A percentile compares a stretch with the other conserved stretches of the same genome.
Conservation (phyloP, 129 eudicot species). For the Escallonia herrerae region DNA sequence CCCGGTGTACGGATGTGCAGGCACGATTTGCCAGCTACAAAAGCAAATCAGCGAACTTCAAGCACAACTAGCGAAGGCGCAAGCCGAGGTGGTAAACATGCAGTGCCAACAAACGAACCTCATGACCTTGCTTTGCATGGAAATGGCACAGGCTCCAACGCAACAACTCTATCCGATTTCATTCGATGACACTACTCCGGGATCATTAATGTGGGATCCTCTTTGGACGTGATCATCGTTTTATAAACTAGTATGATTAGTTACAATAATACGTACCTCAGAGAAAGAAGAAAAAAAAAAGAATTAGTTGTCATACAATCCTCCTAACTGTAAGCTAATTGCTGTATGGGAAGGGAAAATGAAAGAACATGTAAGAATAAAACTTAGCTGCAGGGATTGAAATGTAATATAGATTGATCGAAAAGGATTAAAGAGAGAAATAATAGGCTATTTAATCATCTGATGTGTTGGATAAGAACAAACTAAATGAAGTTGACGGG, state of each 20-base stretch:
- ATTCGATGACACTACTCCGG: conserved; percentile 21
- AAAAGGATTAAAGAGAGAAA: not conserved
- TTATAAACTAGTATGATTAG: not conserved
- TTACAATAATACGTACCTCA: too few species aligned
- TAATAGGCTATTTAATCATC: conserved; percentile 1
- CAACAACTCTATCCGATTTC: conserved; percentile 13
- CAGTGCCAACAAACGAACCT: conserved; percentile 54
- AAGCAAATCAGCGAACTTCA: conserved; percentile 63
- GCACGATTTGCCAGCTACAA: conserved; percentile 66
- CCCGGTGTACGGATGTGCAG: conserved; percentile 67
- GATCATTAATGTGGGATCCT: conserved; percentile 24
- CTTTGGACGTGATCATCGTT: conserved; percentile 39
- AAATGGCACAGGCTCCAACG: conserved; percentile 28
- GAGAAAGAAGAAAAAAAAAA: not conserved
- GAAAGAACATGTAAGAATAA: not conserved
- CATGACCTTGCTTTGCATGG: conserved; percentile 34
- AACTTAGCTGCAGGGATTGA: not conserved
- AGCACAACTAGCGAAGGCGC: conserved; percentile 56
- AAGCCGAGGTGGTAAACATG: conserved; percentile 48
- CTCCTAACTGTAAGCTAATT: conserved; percentile 13
- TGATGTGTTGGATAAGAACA: too few species aligned
- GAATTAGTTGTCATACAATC: not conserved
- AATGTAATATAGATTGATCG: not conserved
- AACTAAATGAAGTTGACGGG: conserved; percentile 4
- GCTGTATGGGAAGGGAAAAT: conserved; percentile 4